phyloP scores from a whole-genome alignment of 2,329 filamentous ascomycete species.

The Geosmithia flava region DNA sequence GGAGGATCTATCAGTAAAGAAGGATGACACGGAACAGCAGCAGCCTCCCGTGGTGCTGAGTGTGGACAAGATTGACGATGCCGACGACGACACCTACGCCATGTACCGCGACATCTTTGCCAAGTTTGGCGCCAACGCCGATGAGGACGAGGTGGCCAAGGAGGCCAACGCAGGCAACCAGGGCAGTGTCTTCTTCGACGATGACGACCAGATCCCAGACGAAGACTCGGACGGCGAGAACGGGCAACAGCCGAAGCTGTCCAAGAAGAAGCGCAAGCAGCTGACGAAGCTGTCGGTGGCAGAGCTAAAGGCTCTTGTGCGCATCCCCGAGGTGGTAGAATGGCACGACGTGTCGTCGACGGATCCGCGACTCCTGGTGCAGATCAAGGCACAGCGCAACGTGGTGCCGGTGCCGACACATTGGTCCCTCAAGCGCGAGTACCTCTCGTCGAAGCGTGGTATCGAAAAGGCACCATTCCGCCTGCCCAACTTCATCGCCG shows the following conservation, averaged over 20 bases:
- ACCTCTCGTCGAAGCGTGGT: constrained; percentile 90
- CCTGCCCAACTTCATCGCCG: constrained; percentile 90
- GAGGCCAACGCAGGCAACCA: constrained; percentile 62
- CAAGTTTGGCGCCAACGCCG: constrained; percentile 58
- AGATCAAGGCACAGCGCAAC: constrained; percentile 91
- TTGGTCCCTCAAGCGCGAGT: constrained; percentile 95
- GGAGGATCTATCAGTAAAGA: constrained; percentile 4
- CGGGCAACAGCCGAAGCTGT: constrained; percentile 55
- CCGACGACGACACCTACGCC: constrained; percentile 55
- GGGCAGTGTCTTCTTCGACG: constrained; percentile 71
- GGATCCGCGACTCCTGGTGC: constrained; percentile 78
- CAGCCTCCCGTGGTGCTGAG: constrained; percentile 24
- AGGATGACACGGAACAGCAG: constrained; percentile 8
- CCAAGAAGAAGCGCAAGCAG: constrained; percentile 90
- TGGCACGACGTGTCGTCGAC: constrained; percentile 93
- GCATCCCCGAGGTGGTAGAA: constrained; percentile 87
- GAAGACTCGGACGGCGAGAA: constrained; percentile 57
- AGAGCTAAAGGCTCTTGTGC: constrained; percentile 84
- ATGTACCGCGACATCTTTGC: constrained; percentile 75
- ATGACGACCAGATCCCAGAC: constrained; percentile 72
- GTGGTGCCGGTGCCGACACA: constrained; percentile 89
- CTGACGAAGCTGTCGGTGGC: constrained; percentile 88
- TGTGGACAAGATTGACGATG: constrained; percentile 25
- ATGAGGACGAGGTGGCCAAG: constrained; percentile 50
- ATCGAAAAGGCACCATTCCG: constrained; percentile 92